A percentile compares a stretch with the other conserved stretches of the same genome.
Conservation (phyloP, 192 early-diverging fungal species). For the Coemansia sp. region DNA sequence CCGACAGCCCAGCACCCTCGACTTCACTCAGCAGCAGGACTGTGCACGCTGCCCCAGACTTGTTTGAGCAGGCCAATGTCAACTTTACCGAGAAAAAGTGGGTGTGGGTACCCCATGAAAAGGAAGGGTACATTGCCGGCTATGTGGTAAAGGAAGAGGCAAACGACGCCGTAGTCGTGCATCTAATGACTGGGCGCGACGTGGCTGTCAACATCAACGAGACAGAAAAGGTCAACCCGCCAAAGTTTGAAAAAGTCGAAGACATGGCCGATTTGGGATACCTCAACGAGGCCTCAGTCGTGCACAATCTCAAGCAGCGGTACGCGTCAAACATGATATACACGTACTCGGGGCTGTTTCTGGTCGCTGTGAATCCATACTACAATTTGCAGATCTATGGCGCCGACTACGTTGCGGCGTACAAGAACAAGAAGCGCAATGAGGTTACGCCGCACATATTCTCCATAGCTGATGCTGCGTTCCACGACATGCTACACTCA, state of each 20-base stretch:
- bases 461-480: conserved; percentile 88
- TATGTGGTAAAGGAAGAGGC: conserved; percentile 71
- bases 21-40: conserved; percentile 41
- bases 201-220: conserved; percentile 73
- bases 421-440: conserved; percentile 68
- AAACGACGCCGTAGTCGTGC: conserved; percentile 70
- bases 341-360: conserved; percentile 98
- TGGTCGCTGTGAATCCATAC: conserved; percentile 98
- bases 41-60: conserved; percentile 38
- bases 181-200: conserved; percentile 74
- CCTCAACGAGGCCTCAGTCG: conserved; percentile 96
- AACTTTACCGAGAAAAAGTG: conserved; percentile 94
- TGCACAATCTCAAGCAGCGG: conserved; percentile 93
- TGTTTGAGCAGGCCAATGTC: conserved; percentile 59
- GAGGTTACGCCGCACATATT: conserved; percentile 89
- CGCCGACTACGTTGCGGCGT: conserved; percentile 62
- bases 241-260: conserved; percentile 97
- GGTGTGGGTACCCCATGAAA: conserved; percentile 94
- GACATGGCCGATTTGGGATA: conserved; percentile 98
- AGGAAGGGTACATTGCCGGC: conserved; percentile 86
- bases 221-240: conserved; percentile 97
- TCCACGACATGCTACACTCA: conserved; percentile 91
- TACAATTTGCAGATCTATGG: conserved; percentile 87
- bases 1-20: conserved; percentile 38
- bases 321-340: conserved; percentile 92